Evolutionary conservation across 2,329 filamentous ascomycete species (phyloP).

Genomic region (Elsinoe perseae): DNA sequence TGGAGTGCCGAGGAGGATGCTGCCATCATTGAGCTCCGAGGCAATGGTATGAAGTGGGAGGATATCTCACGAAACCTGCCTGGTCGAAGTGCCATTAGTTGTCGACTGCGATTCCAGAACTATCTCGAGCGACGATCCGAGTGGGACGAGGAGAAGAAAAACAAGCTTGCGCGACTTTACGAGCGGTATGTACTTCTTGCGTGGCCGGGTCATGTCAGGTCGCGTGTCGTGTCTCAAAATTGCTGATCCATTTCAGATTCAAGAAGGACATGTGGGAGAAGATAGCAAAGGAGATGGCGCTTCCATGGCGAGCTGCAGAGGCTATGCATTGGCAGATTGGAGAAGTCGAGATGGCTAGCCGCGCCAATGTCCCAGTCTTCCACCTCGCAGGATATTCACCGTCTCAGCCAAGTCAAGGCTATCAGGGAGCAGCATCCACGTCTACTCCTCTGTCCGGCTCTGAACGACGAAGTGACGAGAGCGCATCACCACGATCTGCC

Average conservation of each 20-base stretch:
- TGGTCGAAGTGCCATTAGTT: slow-evolving; percentile 87
- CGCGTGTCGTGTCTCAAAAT: background rate
- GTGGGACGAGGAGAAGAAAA: slow-evolving; percentile 97
- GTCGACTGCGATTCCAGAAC: slow-evolving; percentile 91
- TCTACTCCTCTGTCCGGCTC: slow-evolving; percentile 7
- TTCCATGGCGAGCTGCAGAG: slow-evolving; percentile 92
- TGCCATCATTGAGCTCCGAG: slow-evolving; percentile 85
- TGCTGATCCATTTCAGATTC: slow-evolving; percentile 54
- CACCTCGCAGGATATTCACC: slow-evolving; percentile 37
- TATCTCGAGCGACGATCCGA: slow-evolving; percentile 88
- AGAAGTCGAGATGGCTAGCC: slow-evolving; percentile 84
- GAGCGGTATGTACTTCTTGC: slow-evolving; percentile 61
- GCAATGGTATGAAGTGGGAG: slow-evolving; percentile 95
- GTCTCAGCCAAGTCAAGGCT: slow-evolving; percentile 13
- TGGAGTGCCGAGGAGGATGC: slow-evolving; percentile 92
- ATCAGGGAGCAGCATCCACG: background rate
- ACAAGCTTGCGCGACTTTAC: slow-evolving; percentile 88
- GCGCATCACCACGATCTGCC: slow-evolving; percentile 9
- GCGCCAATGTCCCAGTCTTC: slow-evolving; percentile 84
- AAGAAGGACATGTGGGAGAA: slow-evolving; percentile 98
- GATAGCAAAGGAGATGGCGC: slow-evolving; percentile 86
- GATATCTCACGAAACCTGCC: slow-evolving; percentile 89
- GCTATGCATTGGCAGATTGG: slow-evolving; percentile 98
- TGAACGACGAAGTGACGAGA: slow-evolving; percentile 8
- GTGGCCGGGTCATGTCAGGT: background rate